A percentile compares a stretch with the other conserved stretches of the same genome.
Evolutionary conservation across 352 stramenopile genomes (phyloP).

Genomic region (Globisporangium cederbergense): DNA sequence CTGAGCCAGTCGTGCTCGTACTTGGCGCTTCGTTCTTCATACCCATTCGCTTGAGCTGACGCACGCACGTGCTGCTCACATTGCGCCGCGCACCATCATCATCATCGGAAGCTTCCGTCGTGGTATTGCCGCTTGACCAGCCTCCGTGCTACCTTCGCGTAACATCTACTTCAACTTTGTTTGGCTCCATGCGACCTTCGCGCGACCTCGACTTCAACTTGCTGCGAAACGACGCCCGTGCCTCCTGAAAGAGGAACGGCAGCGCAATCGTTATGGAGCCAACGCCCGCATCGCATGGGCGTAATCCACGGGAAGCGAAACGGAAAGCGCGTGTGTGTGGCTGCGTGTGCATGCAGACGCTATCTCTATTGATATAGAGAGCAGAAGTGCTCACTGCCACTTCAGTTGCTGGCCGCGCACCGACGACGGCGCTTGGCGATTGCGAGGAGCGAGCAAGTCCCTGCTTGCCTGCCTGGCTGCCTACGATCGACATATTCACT

Average conservation of each 20-base stretch:
- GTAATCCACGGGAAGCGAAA: constrained; percentile 7
- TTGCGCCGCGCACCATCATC: background rate
- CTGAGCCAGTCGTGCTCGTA: background rate
- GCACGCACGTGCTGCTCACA: background rate
- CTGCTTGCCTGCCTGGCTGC: background rate
- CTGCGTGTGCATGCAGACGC: background rate
- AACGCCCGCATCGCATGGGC: background rate
- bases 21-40: background rate
- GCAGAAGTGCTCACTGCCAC: background rate
- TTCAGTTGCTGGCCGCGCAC: background rate
- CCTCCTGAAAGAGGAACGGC: background rate
- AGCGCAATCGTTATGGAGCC: background rate
- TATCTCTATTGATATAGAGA: background rate
- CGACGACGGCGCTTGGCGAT: background rate
- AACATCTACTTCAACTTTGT: background rate
- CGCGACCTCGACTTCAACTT: constrained; percentile 29
- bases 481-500: background rate
- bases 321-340: background rate
- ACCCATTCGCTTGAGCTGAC: background rate
- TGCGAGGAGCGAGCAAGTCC: constrained; percentile 19
- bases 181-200: constrained; percentile 31
- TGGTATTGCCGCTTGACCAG: background rate
- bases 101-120: background rate
- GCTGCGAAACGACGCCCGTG: constrained; percentile 16
- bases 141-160: background rate